Conservation (phyloP, 2,329 filamentous ascomycete species). For the Sphaerulina vaccinii region DNA sequence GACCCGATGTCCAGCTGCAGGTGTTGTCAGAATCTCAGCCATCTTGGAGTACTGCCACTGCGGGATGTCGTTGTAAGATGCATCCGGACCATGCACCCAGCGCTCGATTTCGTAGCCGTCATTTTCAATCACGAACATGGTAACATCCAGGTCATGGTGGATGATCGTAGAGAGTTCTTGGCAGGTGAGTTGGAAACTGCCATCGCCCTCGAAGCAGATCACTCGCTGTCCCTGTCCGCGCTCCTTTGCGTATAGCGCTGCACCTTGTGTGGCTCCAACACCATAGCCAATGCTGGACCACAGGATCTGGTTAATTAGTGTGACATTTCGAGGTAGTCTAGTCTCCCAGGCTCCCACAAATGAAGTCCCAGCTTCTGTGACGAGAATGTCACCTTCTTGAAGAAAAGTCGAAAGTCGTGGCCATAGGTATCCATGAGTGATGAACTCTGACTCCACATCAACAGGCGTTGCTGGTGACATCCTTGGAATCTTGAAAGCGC, state of each 20-base stretch:
- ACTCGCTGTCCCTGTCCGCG: constrained; percentile 35
- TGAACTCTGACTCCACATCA: constrained; percentile 39
- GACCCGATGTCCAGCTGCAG: constrained; percentile 10
- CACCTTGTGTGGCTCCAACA: constrained; percentile 63
- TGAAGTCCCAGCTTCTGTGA: constrained; percentile 84
- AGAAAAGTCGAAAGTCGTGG: constrained; percentile 72
- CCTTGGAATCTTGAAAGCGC: constrained; percentile 2
- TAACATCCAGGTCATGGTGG: constrained; percentile 35
- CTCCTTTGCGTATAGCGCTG: constrained; percentile 72
- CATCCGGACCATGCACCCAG: constrained; percentile 45
- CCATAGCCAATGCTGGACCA: constrained; percentile 68
- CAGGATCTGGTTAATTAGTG: constrained; percentile 74
- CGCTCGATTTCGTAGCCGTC: constrained; percentile 50
- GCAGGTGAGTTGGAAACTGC: constrained; percentile 63
- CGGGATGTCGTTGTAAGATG: constrained; percentile 21
- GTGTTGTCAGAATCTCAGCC: constrained; percentile 10
- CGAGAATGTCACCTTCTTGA: constrained; percentile 68
- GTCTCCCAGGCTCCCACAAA: constrained; percentile 90
- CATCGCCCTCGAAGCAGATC: constrained; percentile 50
- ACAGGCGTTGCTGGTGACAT: constrained; percentile 12
- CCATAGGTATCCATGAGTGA: constrained; percentile 76
- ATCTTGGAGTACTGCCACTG: constrained; percentile 18
- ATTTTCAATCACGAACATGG: constrained; percentile 49
- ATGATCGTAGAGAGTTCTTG: constrained; percentile 67
- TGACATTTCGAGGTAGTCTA: constrained; percentile 73